Evolutionary conservation across 108 stramenopile genomes (phyloP).

Genomic region (Conticribra weissflogii): DNA sequence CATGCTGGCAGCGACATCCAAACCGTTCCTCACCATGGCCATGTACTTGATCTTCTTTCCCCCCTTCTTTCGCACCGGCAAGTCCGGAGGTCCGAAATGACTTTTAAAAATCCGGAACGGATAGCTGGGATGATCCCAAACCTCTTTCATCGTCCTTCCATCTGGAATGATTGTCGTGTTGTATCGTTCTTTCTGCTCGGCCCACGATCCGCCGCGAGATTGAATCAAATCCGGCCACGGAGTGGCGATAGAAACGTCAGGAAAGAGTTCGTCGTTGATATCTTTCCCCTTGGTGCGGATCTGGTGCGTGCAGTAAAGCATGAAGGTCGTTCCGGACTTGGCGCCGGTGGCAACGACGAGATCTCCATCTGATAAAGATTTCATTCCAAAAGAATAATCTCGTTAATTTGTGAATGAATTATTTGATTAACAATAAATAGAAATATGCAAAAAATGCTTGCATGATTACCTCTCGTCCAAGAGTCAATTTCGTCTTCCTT

Average conservation of each 20-base stretch:
- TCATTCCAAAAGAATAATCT: neutral
- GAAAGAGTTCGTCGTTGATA: slow-evolving; percentile 36
- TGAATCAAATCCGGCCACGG: slow-evolving; percentile 51
- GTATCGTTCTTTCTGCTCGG: slow-evolving; percentile 42
- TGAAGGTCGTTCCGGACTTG: slow-evolving; percentile 49
- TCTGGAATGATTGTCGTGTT: slow-evolving; percentile 41
- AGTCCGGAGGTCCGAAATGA: slow-evolving; percentile 40
- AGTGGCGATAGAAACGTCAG: slow-evolving; percentile 39
- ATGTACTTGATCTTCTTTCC: slow-evolving; percentile 52
- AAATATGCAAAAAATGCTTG: neutral
- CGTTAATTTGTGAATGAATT: neutral
- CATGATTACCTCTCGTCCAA: slow-evolving; percentile 2
- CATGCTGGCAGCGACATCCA: slow-evolving; percentile 44
- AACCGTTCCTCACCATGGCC: slow-evolving; percentile 50
- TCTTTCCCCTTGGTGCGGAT: slow-evolving; percentile 51
- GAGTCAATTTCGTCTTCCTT: slow-evolving; percentile 16
- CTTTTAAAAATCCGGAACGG: slow-evolving; percentile 61
- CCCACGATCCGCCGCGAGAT: slow-evolving; percentile 39
- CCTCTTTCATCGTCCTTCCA: slow-evolving; percentile 37
- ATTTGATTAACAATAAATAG: neutral
- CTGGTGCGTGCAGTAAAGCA: slow-evolving; percentile 56
- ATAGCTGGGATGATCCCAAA: slow-evolving; percentile 52
- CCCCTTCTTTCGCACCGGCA: slow-evolving; percentile 35
- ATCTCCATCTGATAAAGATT: slow-evolving; percentile 37
- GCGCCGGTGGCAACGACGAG: slow-evolving; percentile 47